These are phyloP conservation scores for Chlorencoelia australis DNA, from an alignment of 2,329 filamentous ascomycete genomes.

Conservation along the genomic window DNA sequence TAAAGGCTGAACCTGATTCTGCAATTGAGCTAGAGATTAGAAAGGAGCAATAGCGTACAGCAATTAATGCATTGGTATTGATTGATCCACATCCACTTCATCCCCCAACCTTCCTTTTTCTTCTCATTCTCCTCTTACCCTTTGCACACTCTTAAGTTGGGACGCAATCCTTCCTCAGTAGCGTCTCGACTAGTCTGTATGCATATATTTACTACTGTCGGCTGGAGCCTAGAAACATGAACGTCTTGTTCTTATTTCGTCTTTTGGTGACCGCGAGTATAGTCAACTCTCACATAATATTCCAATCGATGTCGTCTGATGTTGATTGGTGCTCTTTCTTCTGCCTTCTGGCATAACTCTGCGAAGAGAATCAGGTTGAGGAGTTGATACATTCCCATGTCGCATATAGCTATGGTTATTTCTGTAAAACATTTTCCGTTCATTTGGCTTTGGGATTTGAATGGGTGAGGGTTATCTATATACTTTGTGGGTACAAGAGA, in stretches of 20 bases:
- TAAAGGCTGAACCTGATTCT: conserved; percentile 8
- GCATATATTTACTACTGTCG: conserved; percentile 53
- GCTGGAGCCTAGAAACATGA: conserved; percentile 28
- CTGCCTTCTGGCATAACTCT: no score
- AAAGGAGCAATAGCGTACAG: no score
- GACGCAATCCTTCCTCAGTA: conserved; percentile 64
- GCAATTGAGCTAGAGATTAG: no score
- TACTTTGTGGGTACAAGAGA: background rate
- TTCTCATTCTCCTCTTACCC: background rate
- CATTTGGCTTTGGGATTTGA: no score
- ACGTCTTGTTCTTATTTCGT: conserved; percentile 29
- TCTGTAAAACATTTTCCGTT: no score
- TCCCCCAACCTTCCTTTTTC: background rate
- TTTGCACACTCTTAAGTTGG: conserved; percentile 93
- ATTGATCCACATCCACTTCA: no score
- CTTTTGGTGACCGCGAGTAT: no score
- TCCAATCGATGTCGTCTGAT: no score
- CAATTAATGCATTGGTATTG: no score
- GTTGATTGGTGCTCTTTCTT: no score
- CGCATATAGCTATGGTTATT: no score
- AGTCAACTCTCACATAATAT: no score
- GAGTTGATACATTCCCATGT: conserved; percentile 20
- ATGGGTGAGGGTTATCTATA: background rate
- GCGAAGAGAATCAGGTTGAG: conserved; percentile 16
- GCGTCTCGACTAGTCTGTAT: conserved; percentile 95